These are phyloP conservation scores for Dittrichia graveolens DNA, from an alignment of 129 eudicot genomes.

Conservation along the genomic window DNA sequence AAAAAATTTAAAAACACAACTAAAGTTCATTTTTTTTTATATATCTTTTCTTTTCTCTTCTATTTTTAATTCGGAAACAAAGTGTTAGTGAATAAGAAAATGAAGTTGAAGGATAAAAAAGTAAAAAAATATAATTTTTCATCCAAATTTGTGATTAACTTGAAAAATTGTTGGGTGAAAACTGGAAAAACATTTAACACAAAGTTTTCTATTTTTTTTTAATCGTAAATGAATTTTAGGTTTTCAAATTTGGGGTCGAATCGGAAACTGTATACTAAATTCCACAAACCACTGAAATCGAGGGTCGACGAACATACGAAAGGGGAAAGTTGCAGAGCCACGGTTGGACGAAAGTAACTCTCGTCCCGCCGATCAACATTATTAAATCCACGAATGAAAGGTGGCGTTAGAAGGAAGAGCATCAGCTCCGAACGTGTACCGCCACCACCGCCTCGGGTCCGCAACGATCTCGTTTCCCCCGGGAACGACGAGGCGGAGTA, in stretches of 20 bases:
- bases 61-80: too few species aligned
- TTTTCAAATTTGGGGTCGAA: slow-evolving; percentile 27
- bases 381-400: slow-evolving; percentile 27
- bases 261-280: slow-evolving; percentile 19
- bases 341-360: not conserved
- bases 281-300: slow-evolving; percentile 22
- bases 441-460: slow-evolving; percentile 16
- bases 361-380: slow-evolving; percentile 3
- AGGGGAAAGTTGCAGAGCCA: not conserved
- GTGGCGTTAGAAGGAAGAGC: slow-evolving; percentile 30
- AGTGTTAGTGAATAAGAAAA: too few species aligned
- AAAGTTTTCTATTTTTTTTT: too few species aligned
- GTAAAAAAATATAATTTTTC: too few species aligned
- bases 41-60: too few species aligned
- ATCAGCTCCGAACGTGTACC: slow-evolving; percentile 24
- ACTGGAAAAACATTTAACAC: too few species aligned
- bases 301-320: not conserved
- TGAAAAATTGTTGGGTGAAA: too few species aligned
- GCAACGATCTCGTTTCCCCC: slow-evolving; percentile 20
- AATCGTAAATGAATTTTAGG: not conserved
- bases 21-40: too few species aligned
- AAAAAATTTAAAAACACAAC: too few species aligned
- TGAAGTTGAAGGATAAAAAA: too few species aligned
- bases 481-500: slow-evolving; percentile 19
- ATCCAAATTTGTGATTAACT: too few species aligned